Percentiles rank a stretch among this genome's conserved stretches.
These are phyloP conservation scores for Verticillium nubilum DNA, from an alignment of 2,329 filamentous ascomycete genomes.

Conservation along the genomic window DNA sequence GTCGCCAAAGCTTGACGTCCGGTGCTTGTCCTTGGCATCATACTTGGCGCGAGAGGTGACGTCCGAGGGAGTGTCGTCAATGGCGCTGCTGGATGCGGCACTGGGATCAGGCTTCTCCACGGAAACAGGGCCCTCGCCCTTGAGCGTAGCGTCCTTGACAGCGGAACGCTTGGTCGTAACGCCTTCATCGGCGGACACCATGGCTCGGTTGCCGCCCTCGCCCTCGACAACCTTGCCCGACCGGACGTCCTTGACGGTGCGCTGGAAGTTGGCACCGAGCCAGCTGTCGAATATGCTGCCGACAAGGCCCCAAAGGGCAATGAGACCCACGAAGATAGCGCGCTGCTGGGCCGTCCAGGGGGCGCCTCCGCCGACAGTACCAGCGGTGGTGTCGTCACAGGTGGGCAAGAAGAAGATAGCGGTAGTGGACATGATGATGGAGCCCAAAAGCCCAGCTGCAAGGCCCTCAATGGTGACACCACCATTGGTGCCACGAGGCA, in stretches of 20 bases:
- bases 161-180: constrained; percentile 25
- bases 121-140: constrained; percentile 37
- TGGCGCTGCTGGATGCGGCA: constrained; percentile 5
- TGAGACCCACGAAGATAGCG: constrained; percentile 41
- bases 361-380: constrained; percentile 32
- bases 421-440: constrained; percentile 61
- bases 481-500: constrained; percentile 89
- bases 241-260: constrained; percentile 76
- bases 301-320: constrained; percentile 68
- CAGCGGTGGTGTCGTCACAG: constrained; percentile 42
- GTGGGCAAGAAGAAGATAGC: constrained; percentile 65
- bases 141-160: constrained; percentile 33
- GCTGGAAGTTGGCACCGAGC: constrained; percentile 78
- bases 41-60: constrained; percentile 23
- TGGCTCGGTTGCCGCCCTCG: constrained; percentile 60
- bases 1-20: constrained; percentile 47
- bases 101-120: constrained; percentile 26
- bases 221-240: constrained; percentile 89
- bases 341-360: constrained; percentile 45
- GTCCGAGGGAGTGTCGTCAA: constrained; percentile 20
- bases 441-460: constrained; percentile 66
- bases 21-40: constrained; percentile 38
- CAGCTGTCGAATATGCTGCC: constrained; percentile 86
- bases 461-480: constrained; percentile 77
- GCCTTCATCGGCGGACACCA: constrained; percentile 34